These are phyloP conservation scores for Pythium biforme DNA, from an alignment of 352 stramenopile genomes.

Conservation along the genomic window DNA sequence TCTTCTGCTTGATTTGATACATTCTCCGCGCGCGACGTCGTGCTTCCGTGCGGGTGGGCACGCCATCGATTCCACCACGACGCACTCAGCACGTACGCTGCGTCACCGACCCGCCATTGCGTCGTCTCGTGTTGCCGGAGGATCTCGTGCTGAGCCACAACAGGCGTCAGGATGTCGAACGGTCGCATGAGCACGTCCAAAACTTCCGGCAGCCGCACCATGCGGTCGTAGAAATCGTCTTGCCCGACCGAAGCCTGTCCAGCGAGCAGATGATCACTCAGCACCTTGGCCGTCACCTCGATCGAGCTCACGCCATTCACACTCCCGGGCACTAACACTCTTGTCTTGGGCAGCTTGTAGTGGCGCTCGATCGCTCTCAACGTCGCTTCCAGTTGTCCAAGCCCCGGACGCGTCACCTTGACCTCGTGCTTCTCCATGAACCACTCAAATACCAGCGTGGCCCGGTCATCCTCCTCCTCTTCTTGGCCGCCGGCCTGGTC, in stretches of 20 bases:
- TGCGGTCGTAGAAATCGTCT: constrained; percentile 29
- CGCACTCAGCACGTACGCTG: constrained; percentile 46
- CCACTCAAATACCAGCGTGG: constrained; percentile 60
- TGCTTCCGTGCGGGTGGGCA: constrained; percentile 28
- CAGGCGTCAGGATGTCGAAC: constrained; percentile 50
- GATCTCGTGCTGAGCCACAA: constrained; percentile 46
- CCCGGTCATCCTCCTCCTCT: constrained; percentile 17
- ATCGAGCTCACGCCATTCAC: background rate
- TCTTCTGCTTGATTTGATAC: background rate
- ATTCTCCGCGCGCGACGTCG: background rate
- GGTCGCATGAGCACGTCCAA: constrained; percentile 49
- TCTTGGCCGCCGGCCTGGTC: background rate
- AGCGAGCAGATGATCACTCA: constrained; percentile 26
- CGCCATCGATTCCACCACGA: constrained; percentile 63
- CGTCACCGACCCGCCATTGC: constrained; percentile 46
- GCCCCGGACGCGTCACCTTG: constrained; percentile 31
- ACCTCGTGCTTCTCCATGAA: constrained; percentile 39
- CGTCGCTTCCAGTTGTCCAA: constrained; percentile 39
- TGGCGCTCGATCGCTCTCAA: constrained; percentile 16
- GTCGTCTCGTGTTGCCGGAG: constrained; percentile 34
- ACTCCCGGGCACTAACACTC: constrained; percentile 17
- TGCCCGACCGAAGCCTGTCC: constrained; percentile 24
- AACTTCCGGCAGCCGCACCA: constrained; percentile 34
- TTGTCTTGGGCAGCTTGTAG: constrained; percentile 20
- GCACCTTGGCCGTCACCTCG: constrained; percentile 14